A percentile compares a stretch with the other conserved stretches of the same genome.
Conservation (phyloP, 2,329 filamentous ascomycete genomes). For the Onygenales sp. region DNA sequence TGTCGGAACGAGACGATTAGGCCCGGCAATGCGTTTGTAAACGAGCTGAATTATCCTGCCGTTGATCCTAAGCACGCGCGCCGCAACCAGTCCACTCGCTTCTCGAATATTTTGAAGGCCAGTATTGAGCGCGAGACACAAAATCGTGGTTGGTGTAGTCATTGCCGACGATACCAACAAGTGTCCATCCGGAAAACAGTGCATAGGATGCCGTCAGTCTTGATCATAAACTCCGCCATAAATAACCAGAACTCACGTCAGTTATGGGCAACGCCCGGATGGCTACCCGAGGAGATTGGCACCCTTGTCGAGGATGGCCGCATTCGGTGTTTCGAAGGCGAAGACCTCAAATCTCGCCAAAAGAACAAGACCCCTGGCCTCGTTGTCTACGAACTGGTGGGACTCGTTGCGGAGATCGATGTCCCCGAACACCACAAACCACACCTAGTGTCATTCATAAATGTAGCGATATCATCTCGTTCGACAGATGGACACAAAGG, state of each 20-base stretch:
- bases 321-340: slow-evolving; percentile 89
- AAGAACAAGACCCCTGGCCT: slow-evolving; percentile 73
- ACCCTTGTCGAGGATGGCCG: slow-evolving; percentile 85
- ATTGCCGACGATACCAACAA: slow-evolving; percentile 83
- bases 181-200: slow-evolving; percentile 78
- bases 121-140: slow-evolving; percentile 85
- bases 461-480: slow-evolving; percentile 49
- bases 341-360: slow-evolving; percentile 72
- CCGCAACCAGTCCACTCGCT: slow-evolving; percentile 46
- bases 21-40: slow-evolving; percentile 69
- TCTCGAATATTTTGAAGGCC: slow-evolving; percentile 84
- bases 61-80: slow-evolving; percentile 42
- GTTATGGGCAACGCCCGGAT: slow-evolving; percentile 80
- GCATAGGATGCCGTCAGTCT: slow-evolving; percentile 68
- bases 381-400: slow-evolving; percentile 82
- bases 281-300: slow-evolving; percentile 89
- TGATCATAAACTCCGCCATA: slow-evolving; percentile 76
- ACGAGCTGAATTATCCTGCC: slow-evolving; percentile 72
- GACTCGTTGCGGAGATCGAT: slow-evolving; percentile 83
- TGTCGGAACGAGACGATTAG: slow-evolving; percentile 80
- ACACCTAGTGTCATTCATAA: slow-evolving; percentile 84
- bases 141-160: slow-evolving; percentile 85
- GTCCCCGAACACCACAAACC: slow-evolving; percentile 75
- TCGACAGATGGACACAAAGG: slow-evolving; percentile 51
- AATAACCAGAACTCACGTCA: slow-evolving; percentile 59